Base-by-base conservation (phyloP, 2,329 filamentous ascomycete species). In the Cladophialophora exuberans region DNA sequence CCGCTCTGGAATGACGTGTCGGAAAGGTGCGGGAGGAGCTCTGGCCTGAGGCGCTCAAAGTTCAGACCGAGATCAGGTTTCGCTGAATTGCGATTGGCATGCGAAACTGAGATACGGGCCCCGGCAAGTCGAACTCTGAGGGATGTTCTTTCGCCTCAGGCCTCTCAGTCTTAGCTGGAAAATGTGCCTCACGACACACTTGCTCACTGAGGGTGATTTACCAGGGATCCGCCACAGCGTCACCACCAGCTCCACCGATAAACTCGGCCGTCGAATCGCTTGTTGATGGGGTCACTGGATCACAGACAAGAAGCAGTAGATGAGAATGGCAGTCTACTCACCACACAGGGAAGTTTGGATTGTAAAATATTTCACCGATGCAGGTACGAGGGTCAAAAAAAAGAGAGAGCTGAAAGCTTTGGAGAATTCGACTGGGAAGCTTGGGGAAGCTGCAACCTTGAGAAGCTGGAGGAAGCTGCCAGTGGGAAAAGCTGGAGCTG, bases 401-500 rank as follows among this genome's bases (percentile, higher is more conserved):
- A n/a, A n/a, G 18, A 31, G 25, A 25, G 41, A 31, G 30, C 41
- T 46, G 22, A 46, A 11, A 20, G 22, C 23, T 52, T 46, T 46
- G 41, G 17, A 39, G 17, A 39, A 26, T 9, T 39, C n/a, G 31
- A 42, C 13, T 23, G 23, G 13, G 23, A 26, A 49, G 46, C 46
- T 49, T 49, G 46, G 46, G 46, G 46, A 49, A 49, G 46, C 46
- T 49, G 35, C 46, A 49, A 38, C 31, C 25, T 49, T 49, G 23
- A 18, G 42, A n/a, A 23, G 42, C 26, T 49, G 35, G 18, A 18
- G 31, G n/a, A n/a, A n/a, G n/a, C n/a, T n/a, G n/a, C n/a, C n/a
- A n/a, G n/a, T n/a, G n/a, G n/a, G n/a, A n/a, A n/a, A n/a, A 49
- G 46, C 46, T 49, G 46, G 46, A 49, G 46, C 46, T 49, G 46